Evolutionary conservation across 768 basidiomycete species (phyloP).

Genomic region (Psilocybe azurescens): DNA sequence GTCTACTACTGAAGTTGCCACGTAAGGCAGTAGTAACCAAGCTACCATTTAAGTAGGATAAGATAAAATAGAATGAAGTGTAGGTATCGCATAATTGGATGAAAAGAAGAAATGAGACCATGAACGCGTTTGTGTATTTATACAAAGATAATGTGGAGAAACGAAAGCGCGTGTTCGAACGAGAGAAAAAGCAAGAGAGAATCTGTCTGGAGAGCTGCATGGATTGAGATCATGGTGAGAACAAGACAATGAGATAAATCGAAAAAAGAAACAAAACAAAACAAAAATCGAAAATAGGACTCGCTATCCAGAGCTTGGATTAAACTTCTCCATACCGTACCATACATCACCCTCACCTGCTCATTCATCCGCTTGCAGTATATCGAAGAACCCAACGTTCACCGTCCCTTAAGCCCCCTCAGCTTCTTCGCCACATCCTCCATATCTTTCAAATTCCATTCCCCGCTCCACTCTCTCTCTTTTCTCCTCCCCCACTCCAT

Average conservation of each 20-base stretch:
- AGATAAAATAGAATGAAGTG: no score
- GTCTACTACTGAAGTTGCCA: no score
- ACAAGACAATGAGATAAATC: not conserved
- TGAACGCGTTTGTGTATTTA: not conserved
- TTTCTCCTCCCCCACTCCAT: conserved; percentile 33
- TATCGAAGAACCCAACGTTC: not conserved
- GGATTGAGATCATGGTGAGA: not conserved
- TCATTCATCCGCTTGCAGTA: not conserved
- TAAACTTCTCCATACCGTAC: not conserved
- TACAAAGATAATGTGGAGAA: not conserved
- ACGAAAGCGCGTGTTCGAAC: not conserved
- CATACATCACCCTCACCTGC: not conserved
- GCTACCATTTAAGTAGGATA: no score
- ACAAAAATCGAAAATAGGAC: not conserved
- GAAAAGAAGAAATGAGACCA: no score
- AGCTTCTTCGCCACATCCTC: conserved; percentile 35
- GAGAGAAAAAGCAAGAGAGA: not conserved
- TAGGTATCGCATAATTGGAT: no score
- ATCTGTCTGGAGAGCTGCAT: not conserved
- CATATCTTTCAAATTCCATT: conserved; percentile 44
- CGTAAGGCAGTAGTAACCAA: no score
- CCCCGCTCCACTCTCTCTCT: conserved; percentile 44
- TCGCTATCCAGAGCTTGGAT: conserved; percentile 9
- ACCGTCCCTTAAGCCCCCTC: conserved; percentile 32
- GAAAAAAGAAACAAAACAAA: not conserved